These are phyloP conservation scores for Stropharia rugosoannulata DNA, from an alignment of 768 basidiomycete species.

Conservation along the genomic window DNA sequence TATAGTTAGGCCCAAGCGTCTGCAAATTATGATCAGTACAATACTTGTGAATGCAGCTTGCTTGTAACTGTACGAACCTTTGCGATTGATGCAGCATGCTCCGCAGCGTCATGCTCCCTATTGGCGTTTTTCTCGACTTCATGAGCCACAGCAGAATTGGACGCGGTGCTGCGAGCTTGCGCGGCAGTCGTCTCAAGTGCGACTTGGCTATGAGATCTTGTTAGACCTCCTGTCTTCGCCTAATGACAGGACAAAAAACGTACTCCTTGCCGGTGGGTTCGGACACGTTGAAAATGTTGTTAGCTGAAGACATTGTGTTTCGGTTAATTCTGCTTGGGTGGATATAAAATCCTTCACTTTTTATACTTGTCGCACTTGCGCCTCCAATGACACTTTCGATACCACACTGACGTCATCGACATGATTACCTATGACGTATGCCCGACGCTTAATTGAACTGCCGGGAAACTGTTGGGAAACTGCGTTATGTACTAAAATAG, in stretches of 20 bases:
- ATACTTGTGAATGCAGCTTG: not conserved
- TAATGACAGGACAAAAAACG: not conserved
- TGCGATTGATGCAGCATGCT: slow-evolving; percentile 51
- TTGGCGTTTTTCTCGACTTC: slow-evolving; percentile 49
- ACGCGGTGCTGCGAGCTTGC: slow-evolving; percentile 47
- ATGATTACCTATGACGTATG: no score
- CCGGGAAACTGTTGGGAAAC: no score
- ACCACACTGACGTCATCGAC: not conserved
- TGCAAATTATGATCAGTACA: slow-evolving; percentile 4
- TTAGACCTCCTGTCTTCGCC: not conserved
- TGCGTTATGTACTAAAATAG: no score
- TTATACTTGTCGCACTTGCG: not conserved
- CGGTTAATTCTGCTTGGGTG: not conserved
- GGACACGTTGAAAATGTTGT: slow-evolving; percentile 35
- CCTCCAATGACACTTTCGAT: not conserved
- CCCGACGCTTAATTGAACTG: no score
- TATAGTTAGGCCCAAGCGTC: slow-evolving; percentile 31
- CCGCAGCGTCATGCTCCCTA: slow-evolving; percentile 42
- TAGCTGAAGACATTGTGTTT: slow-evolving; percentile 25
- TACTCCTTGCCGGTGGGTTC: not conserved
- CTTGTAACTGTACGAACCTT: slow-evolving; percentile 34
- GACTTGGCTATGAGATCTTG: slow-evolving; percentile 23
- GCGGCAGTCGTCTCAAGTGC: slow-evolving; percentile 56
- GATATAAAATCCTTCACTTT: not conserved
- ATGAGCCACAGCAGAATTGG: slow-evolving; percentile 24